Evolutionary conservation across 306 rosid species (phyloP).

Genomic region (Cucumis melo): DNA sequence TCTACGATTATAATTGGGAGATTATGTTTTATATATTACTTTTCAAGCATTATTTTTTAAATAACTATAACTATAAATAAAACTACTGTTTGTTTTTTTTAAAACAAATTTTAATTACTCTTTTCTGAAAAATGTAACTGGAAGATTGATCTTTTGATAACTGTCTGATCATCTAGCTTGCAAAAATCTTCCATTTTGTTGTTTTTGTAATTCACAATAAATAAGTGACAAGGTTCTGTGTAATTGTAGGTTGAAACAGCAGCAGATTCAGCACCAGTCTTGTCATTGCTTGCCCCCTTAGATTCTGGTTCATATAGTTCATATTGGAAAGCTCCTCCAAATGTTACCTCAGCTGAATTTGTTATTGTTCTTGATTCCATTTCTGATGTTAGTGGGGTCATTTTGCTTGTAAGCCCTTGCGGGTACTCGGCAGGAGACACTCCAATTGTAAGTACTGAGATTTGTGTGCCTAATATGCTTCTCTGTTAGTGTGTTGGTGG

Average conservation of each 20-base stretch:
- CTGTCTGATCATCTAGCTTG: background rate
- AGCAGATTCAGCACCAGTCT: constrained; percentile 58
- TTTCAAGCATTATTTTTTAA: background rate
- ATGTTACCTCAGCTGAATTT: constrained; percentile 56
- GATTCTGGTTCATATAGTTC: constrained; percentile 42
- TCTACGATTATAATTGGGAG: background rate
- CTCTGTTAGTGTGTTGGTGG: background rate
- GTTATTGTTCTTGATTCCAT: constrained; percentile 56
- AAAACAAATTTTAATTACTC: background rate
- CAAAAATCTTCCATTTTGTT: background rate
- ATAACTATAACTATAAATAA: background rate
- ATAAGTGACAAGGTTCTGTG: constrained; percentile 10
- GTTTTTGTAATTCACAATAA: background rate
- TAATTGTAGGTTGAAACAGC: constrained; percentile 74
- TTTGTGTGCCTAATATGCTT: constrained; percentile 6
- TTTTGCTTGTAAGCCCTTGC: constrained; percentile 75
- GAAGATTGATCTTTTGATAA: background rate
- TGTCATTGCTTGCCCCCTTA: constrained; percentile 82
- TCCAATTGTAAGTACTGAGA: constrained; percentile 54
- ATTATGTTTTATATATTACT: background rate
- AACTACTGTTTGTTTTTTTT: no score
- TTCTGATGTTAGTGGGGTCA: constrained; percentile 89
- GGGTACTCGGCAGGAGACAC: constrained; percentile 83
- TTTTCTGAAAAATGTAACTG: background rate
- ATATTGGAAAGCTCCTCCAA: constrained; percentile 92